phyloP scores from a whole-genome alignment of 176 grass and related monocot genomes.

The Oryza coarctata region DNA sequence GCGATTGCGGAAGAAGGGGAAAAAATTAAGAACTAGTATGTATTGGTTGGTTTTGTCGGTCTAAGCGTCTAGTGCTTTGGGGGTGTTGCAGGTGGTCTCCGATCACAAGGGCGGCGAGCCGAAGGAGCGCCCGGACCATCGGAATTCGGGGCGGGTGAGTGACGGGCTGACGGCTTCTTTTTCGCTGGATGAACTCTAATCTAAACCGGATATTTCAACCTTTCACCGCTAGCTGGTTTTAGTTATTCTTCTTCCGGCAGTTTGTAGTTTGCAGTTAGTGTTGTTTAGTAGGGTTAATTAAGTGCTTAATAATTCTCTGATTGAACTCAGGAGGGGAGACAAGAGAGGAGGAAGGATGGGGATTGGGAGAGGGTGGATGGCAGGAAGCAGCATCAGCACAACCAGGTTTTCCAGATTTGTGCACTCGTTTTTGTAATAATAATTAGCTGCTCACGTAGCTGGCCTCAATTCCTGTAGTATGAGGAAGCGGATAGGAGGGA shows the following conservation, averaged over 20 bases:
- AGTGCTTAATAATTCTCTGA: neutral
- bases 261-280: neutral
- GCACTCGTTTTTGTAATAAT: neutral
- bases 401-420: neutral
- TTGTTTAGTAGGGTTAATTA: neutral
- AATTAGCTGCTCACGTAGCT: neutral
- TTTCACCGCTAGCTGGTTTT: neutral
- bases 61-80: neutral
- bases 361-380: constrained; percentile 28
- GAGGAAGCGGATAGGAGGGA: constrained; percentile 19
- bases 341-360: constrained; percentile 30
- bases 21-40: too few species aligned
- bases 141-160: constrained; percentile 40
- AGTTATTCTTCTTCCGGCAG: neutral
- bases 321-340: constrained; percentile 2
- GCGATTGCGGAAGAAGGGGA: neutral
- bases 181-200: neutral
- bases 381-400: constrained; percentile 42
- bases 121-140: constrained; percentile 8
- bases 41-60: neutral
- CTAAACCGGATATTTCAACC: neutral
- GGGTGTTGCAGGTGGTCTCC: constrained; percentile 30
- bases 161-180: neutral
- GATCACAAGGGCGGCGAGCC: constrained; percentile 21
- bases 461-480: neutral